A percentile compares a stretch with the other conserved stretches of the same genome.
Conservation (phyloP, 2,329 filamentous ascomycete species). For the Fusarium nelsonii region DNA sequence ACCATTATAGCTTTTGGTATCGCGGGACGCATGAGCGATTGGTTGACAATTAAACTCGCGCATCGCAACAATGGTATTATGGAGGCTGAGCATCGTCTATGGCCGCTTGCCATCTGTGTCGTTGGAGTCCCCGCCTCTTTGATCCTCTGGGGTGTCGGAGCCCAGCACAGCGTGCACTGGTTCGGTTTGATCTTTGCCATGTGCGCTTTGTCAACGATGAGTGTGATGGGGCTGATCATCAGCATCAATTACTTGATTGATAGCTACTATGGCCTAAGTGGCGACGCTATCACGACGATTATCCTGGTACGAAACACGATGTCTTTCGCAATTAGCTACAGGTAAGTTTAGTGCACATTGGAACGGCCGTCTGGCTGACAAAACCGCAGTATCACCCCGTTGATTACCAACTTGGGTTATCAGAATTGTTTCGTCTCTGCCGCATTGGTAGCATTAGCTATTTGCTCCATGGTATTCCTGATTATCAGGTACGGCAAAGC, state of each 20-base stretch:
- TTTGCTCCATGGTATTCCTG: constrained; percentile 56
- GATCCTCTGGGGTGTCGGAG: constrained; percentile 53
- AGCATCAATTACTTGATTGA: constrained; percentile 58
- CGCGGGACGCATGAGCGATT: constrained; percentile 55
- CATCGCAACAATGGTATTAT: constrained; percentile 57
- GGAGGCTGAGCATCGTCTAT: constrained; percentile 58
- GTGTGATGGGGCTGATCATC: constrained; percentile 54
- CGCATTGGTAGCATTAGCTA: constrained; percentile 56
- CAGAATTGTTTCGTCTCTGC: constrained; percentile 59
- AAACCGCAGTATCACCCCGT: constrained; percentile 59
- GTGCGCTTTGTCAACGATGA: constrained; percentile 52
- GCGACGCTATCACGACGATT: constrained; percentile 55
- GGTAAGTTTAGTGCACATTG: constrained; percentile 9
- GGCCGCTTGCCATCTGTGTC: constrained; percentile 53
- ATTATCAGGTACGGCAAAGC: constrained; percentile 62
- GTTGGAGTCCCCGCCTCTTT: constrained; percentile 48
- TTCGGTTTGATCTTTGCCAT: constrained; percentile 58
- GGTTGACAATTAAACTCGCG: constrained; percentile 54
- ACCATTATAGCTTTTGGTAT: constrained; percentile 47
- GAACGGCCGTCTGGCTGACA: not conserved
- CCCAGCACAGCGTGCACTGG: constrained; percentile 56
- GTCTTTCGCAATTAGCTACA: constrained; percentile 53
- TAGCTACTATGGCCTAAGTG: constrained; percentile 56
- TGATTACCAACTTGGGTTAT: constrained; percentile 57
- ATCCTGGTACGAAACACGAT: constrained; percentile 57